Evolutionary conservation across 2,329 filamentous ascomycete species (phyloP), one percentile per base, ranked within the genome.

Genomic region (Blastomyces gilchristii): DNA sequence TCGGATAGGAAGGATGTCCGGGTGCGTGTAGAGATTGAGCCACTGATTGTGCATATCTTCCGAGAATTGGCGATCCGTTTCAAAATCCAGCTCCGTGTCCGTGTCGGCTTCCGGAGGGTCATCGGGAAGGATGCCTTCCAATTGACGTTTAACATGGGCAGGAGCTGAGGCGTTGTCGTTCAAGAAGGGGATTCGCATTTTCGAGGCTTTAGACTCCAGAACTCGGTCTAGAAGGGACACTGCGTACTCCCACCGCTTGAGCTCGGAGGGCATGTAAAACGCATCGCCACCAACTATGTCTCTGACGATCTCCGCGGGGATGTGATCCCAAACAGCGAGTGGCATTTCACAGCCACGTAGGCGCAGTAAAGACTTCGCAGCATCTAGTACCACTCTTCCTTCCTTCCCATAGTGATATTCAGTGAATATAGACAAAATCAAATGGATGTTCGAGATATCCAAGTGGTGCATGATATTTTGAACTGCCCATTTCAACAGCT

Each of bases 221-320:
- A 34, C 16, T 31, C 31, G 39, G 43, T 59, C 57, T 7, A 59
- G 41, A 49, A 59, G 14, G 31, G 39, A 18, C 25, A 59, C 57
- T n/a, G 57, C 25, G 14, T 59, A 59, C 11, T 45, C 43, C 57
- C 57, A 59, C 28, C 57, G 31, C 22, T 34, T 47, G 16, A 59
- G n/a, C 57, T 59, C 57, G 14, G 57, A 34, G 9, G 22, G 6
- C 14, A 47, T 43, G 28, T 18, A 59, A 59, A 59, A 59, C 1
- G 22, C 14, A 59, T 59, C 57, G 8, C 57, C 41, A 25, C 57
- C 57, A 47, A 59, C 28, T 3, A 59, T 34, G 34, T 59, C 57
- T 31, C 57, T 59, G 7, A 47, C 43, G 12, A 59, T 11, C 28
- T 59, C 57, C 16, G 34, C 57, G 37, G 57, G 57, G 12, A 59